Base-by-base conservation (phyloP, 1,139 yeast species). In the Yamadazyma triangularis region DNA sequence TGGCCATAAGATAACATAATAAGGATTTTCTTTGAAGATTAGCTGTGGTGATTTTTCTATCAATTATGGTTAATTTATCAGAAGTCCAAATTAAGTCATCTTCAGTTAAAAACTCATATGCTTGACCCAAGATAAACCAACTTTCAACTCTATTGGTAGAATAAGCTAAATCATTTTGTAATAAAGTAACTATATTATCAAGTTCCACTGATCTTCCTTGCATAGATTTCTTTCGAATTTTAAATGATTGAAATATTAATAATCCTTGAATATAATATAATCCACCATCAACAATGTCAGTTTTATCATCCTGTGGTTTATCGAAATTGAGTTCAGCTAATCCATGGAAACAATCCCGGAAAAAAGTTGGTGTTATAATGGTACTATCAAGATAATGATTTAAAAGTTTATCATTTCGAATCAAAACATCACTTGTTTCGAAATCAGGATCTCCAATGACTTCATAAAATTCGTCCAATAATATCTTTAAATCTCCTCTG, bases 41-140 rank as follows among this genome's bases (percentile, higher is more conserved):
- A 0, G 89, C 88, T 0, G 88, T 81, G 0, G 61, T 54, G 3
- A 61, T 60, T 45, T 83, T 83, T 41, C 81, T 69, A 7, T 83
- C 93, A 0, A 68, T 54, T 0, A 73, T 66, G 23, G 82, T 82
- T 23, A 88, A 58, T 44, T 84, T 84, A 49, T 89, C 96, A 0
- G 96, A 81, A 1, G 91, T 83, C 94, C 95, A 87, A 7, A 87
- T 78, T 33, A 91, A 60, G 42, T 86, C 96, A 53, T 87, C 95
- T 42, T 89, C 97, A 0, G 83, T 95, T 24, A 85, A 60, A 34
- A 67, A 79, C 1, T 89, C 82, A 45, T 75, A 88, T 0, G 93
- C 80, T 50, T 82, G 91, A 0, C 94, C 96, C 13, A 91, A 56
- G 2, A 87, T 66, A 29, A 77, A 64, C 99, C 99, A 93, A 11